Evolutionary conservation across 164 flowering plant species (phyloP).

Genomic region (Vitis rupestris): DNA sequence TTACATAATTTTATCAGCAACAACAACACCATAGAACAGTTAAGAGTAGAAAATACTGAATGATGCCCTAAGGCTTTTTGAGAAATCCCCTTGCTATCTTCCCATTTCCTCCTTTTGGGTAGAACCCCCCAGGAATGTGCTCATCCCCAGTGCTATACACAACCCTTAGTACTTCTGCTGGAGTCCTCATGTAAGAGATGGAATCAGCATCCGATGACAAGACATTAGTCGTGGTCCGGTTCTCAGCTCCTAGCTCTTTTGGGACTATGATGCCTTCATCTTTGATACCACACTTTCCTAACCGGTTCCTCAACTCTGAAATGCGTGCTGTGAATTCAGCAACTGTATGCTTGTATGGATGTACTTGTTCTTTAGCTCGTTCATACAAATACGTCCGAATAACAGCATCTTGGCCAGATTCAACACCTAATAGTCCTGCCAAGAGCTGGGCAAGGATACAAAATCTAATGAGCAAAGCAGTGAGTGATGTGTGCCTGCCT

Average conservation of each 20-base stretch:
- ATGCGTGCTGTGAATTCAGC: slow-evolving; percentile 46
- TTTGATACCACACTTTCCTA: slow-evolving; percentile 47
- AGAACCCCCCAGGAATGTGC: slow-evolving; percentile 48
- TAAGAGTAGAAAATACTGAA: too few species aligned
- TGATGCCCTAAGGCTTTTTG: too few species aligned
- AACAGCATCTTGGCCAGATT: slow-evolving; percentile 72
- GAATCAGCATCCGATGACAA: slow-evolving; percentile 37
- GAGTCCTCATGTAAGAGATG: slow-evolving; percentile 42
- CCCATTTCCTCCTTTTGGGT: slow-evolving; percentile 52
- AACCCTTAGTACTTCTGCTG: slow-evolving; percentile 50
- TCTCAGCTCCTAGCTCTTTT: slow-evolving; percentile 45
- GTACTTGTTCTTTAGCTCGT: slow-evolving; percentile 27
- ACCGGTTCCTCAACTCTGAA: slow-evolving; percentile 42
- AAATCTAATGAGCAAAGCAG: too few species aligned
- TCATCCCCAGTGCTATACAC: slow-evolving; percentile 52
- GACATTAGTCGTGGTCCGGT: slow-evolving; percentile 34
- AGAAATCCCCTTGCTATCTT: slow-evolving; percentile 39
- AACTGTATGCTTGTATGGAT: slow-evolving; percentile 48
- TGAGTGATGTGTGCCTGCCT: too few species aligned
- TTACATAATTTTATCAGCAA: too few species aligned
- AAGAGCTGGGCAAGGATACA: slow-evolving; percentile 31
- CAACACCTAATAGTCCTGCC: slow-evolving; percentile 62
- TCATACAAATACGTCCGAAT: slow-evolving; percentile 48
- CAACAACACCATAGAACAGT: too few species aligned
- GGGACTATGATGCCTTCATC: slow-evolving; percentile 68